Evolutionary conservation across 352 stramenopile genomes (phyloP).

Genomic region (Pseudoperonospora humuli): DNA sequence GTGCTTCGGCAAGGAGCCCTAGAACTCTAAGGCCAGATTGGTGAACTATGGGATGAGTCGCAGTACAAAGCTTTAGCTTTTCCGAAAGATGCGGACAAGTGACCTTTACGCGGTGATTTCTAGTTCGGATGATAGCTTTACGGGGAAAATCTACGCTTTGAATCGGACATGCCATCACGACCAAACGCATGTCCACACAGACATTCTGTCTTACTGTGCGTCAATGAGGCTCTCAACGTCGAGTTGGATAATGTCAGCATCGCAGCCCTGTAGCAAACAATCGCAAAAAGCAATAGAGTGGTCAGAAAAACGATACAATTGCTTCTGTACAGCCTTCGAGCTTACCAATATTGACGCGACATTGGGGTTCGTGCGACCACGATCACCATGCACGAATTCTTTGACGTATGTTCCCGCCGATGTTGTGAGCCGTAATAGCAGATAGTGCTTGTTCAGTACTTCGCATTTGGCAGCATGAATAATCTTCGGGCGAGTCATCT

Average conservation of each 20-base stretch:
- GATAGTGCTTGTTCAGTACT: conserved; percentile 95
- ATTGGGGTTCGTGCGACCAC: conserved; percentile 94
- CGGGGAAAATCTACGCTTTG: conserved; percentile 12
- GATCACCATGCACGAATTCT: too few relatives aligned
- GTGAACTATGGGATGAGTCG: conserved; percentile 74
- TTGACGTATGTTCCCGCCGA: conserved; percentile 97
- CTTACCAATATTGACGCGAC: conserved; percentile 86
- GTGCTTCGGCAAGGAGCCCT: conserved; percentile 23
- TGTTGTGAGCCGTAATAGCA: conserved; percentile 92
- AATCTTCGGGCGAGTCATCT: conserved; percentile 88
- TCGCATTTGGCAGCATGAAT: conserved; percentile 84
- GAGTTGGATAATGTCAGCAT: conserved; percentile 96
- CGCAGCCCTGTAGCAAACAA: conserved; percentile 48
- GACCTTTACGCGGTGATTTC: conserved; percentile 1
- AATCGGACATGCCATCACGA: background rate
- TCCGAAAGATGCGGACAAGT: conserved; percentile 15
- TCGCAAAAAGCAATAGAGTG: conserved; percentile 20
- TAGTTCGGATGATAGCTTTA: background rate
- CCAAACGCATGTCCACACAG: too few relatives aligned
- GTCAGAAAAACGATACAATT: conserved; percentile 4
- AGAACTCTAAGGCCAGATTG: conserved; percentile 51
- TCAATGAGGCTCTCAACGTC: conserved; percentile 91
- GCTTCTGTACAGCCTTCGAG: background rate
- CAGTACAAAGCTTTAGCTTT: conserved; percentile 75
- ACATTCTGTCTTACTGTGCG: conserved; percentile 21